phyloP scores from a whole-genome alignment of 768 basidiomycete genomes.

The Tephrocybe sp. region DNA sequence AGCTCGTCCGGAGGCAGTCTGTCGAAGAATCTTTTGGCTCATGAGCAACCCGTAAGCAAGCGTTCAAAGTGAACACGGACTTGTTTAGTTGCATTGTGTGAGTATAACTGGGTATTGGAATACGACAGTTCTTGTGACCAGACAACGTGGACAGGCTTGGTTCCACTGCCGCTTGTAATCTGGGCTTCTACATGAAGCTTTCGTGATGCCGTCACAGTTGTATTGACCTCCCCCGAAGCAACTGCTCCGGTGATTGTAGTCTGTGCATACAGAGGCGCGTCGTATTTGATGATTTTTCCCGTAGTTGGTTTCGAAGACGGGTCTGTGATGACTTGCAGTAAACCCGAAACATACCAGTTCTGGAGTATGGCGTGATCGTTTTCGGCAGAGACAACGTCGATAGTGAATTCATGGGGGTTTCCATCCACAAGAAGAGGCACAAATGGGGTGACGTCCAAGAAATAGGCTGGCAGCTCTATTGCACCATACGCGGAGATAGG shows the following conservation, averaged over 20 bases:
- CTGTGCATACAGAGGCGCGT: constrained; percentile 55
- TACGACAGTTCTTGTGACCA: constrained; percentile 65
- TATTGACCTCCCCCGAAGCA: constrained; percentile 46
- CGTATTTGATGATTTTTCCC: constrained; percentile 62
- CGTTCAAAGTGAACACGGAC: constrained; percentile 18
- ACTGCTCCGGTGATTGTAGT: constrained; percentile 47
- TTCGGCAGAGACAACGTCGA: constrained; percentile 76
- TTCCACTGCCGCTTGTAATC: constrained; percentile 63
- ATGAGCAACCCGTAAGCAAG: constrained; percentile 7
- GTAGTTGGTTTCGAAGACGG: constrained; percentile 61
- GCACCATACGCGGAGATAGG: constrained; percentile 80
- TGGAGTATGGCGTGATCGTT: constrained; percentile 59
- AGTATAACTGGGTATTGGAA: constrained; percentile 62
- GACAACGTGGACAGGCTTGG: constrained; percentile 48
- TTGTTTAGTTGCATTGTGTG: constrained; percentile 44
- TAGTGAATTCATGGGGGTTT: constrained; percentile 64
- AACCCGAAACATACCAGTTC: constrained; percentile 80
- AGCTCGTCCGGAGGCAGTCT: constrained; percentile 37
- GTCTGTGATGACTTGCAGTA: constrained; percentile 68
- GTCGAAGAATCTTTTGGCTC: constrained; percentile 38
- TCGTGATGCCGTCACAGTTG: constrained; percentile 62
- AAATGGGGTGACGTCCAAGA: constrained; percentile 77
- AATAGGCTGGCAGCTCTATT: constrained; percentile 75
- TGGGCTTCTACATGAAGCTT: constrained; percentile 60
- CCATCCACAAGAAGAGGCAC: constrained; percentile 69